Percentiles rank a stretch among this genome's conserved stretches.
These are phyloP conservation scores for Termitomyces sp. DNA, from an alignment of 768 basidiomycete species.

Conservation along the genomic window DNA sequence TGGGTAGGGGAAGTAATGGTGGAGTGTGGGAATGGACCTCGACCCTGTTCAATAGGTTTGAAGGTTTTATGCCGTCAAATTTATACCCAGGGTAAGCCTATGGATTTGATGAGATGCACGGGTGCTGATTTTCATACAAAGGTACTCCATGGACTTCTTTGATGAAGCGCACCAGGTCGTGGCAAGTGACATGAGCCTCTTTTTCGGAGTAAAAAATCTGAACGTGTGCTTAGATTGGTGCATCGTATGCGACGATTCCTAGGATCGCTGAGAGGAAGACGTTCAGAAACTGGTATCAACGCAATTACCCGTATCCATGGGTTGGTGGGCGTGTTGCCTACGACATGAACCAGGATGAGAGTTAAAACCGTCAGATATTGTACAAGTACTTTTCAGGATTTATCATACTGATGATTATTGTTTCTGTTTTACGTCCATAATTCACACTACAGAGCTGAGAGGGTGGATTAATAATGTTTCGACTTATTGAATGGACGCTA, in stretches of 20 bases:
- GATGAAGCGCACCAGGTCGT: slow-evolving; percentile 84
- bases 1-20: slow-evolving; percentile 75
- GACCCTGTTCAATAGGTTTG: slow-evolving; percentile 61
- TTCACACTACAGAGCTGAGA: too few species aligned
- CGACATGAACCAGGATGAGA: slow-evolving; percentile 24
- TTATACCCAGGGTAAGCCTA: slow-evolving; percentile 73
- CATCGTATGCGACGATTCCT: slow-evolving; percentile 83
- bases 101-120: not conserved
- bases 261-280: slow-evolving; percentile 70
- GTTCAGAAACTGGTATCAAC: slow-evolving; percentile 89
- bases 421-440: too few species aligned
- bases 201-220: not conserved
- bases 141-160: slow-evolving; percentile 87
- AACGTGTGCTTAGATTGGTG: slow-evolving; percentile 60
- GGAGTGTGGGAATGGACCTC: slow-evolving; percentile 99
- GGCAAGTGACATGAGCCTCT: slow-evolving; percentile 43
- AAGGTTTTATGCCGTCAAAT: slow-evolving; percentile 70
- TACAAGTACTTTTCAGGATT: too few species aligned
- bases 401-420: too few species aligned
- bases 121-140: slow-evolving; percentile 17
- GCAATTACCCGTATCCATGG: slow-evolving; percentile 89
- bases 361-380: not conserved
- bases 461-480: too few species aligned
- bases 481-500: too few species aligned
- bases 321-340: slow-evolving; percentile 63